A percentile compares a stretch with the other conserved stretches of the same genome.
Conservation (phyloP, 345 rosid genomes). For the Lepidium sativum region DNA sequence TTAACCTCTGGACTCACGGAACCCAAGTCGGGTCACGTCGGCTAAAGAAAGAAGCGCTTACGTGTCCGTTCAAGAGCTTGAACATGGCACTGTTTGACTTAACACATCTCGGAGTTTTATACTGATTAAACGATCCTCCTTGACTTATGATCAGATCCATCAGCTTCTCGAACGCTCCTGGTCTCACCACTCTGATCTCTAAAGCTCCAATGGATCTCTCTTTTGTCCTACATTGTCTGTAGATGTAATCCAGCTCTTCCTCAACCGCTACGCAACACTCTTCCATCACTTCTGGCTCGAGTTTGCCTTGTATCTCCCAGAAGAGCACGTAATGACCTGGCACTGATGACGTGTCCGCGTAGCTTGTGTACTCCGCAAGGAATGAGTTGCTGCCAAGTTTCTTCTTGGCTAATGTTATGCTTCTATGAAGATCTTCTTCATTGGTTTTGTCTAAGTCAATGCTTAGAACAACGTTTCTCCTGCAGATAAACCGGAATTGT, state of each 20-base stretch:
- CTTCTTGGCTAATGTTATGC: constrained; percentile 61
- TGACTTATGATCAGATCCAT: constrained; percentile 75
- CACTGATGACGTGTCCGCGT: constrained; percentile 57
- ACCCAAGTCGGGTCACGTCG: constrained; percentile 56
- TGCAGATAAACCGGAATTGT: constrained; percentile 66
- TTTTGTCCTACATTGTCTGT: constrained; percentile 70
- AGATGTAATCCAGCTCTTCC: constrained; percentile 71
- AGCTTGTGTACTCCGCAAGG: constrained; percentile 75
- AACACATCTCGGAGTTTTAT: constrained; percentile 88
- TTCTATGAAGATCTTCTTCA: constrained; percentile 79
- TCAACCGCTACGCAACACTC: constrained; percentile 67
- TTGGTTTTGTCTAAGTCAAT: constrained; percentile 86
- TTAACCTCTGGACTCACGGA: constrained; percentile 18
- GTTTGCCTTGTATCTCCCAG: constrained; percentile 59
- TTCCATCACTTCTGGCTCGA: constrained; percentile 44
- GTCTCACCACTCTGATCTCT: constrained; percentile 68
- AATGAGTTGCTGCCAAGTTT: constrained; percentile 45
- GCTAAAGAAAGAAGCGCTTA: constrained; percentile 55
- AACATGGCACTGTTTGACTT: constrained; percentile 38
- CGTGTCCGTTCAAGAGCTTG: constrained; percentile 55
- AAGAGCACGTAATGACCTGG: constrained; percentile 89
- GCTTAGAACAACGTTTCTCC: constrained; percentile 80
- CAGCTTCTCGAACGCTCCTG: constrained; percentile 64
- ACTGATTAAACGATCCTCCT: constrained; percentile 87
- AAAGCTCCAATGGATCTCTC: constrained; percentile 77